Base-by-base conservation (phyloP, 2,329 filamentous ascomycete species). In the Fusarium humuli region DNA sequence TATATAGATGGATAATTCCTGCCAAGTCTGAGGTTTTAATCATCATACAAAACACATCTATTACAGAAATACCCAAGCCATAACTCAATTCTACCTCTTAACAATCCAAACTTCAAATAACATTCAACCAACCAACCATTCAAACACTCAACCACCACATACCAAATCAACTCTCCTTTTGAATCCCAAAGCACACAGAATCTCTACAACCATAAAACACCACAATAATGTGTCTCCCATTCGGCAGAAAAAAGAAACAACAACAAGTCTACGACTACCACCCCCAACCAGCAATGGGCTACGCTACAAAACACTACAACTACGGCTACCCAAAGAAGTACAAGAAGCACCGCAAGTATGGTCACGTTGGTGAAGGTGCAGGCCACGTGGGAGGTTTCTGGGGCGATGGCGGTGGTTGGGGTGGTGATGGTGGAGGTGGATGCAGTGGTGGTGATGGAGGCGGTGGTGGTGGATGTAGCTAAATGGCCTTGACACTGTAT, bases 321-420 rank as follows among this genome's bases (percentile, higher is more conserved):
- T 20, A 52, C 8, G 49, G 49, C 11, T 41, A 52, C 23, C 34
- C 49, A 41, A 52, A 22, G 9, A 52, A 52, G 23, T 52, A 52
- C 13, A 52, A 52, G 7, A 52, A 52, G 2, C 34, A 42, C 10
- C 18, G 23, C 13, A 42, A 52, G 1, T 52, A 52, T 3, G 49
- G 7, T 0, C 18, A 52, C 18, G 27, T 52, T 14, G 49, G 49
- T 20, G 25, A 37, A 1, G 49, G 22, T 5, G 9, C 3, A 4
- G 49, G 49, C 5, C 3, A 22, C 0, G 2, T 16, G 9, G 49
- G 9, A 41, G 34, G 32, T n/a, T 22, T 27, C 32, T 52, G 34
- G 32, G 34, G 18, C 2, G 23, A 52, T 14, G 6, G 7, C 9
- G 44, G 23, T 23, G 23, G 46, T 6, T 50, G 32, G 30, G 30